These are phyloP conservation scores for Pueraria montana DNA, from an alignment of 306 rosid species.

Conservation along the genomic window DNA sequence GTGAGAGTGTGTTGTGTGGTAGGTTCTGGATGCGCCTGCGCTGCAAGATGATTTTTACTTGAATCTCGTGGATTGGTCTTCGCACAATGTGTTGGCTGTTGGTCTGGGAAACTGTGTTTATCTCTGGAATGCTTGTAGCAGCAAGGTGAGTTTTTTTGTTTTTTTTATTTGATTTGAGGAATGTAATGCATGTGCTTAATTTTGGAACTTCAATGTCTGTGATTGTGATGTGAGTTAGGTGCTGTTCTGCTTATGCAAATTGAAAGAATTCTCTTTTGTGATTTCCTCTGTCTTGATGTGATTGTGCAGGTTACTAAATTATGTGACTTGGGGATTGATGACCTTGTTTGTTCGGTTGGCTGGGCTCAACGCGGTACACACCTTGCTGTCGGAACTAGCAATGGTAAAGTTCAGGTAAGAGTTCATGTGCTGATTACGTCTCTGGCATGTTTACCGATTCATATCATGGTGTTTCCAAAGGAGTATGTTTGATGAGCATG, in stretches of 20 bases:
- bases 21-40: constrained; percentile 99
- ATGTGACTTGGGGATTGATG: constrained; percentile 94
- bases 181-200: background rate
- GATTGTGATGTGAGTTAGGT: background rate
- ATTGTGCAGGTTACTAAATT: constrained; percentile 87
- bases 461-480: background rate
- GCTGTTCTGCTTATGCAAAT: background rate
- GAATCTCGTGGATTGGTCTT: constrained; percentile 99
- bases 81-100: constrained; percentile 92
- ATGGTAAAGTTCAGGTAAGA: constrained; percentile 94
- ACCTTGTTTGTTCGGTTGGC: constrained; percentile 94
- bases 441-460: background rate
- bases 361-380: constrained; percentile 99
- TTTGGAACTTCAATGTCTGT: no score
- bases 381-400: constrained; percentile 96
- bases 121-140: constrained; percentile 98
- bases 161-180: background rate
- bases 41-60: constrained; percentile 96
- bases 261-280: background rate
- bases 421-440: constrained; percentile 16
- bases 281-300: constrained; percentile 42
- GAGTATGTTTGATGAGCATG: constrained; percentile 25
- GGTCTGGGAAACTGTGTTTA: constrained; percentile 97
- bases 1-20: background rate
- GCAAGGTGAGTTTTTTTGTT: constrained; percentile 69